Conservation (phyloP, 148 eudicot species). For the Hydrangea macrophylla region DNA sequence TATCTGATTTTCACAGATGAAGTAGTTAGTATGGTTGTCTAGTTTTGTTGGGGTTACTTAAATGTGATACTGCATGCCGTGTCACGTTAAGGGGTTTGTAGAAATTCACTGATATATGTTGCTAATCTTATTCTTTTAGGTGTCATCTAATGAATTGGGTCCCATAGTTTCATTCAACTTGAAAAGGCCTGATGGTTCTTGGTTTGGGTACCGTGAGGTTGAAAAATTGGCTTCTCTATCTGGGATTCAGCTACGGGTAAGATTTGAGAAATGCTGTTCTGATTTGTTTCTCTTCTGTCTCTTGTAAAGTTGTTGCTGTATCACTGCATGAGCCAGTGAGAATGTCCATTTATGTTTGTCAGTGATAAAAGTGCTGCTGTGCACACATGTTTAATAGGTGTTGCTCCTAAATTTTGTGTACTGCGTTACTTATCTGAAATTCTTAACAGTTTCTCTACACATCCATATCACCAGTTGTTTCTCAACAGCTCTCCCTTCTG, state of each 20-base stretch:
- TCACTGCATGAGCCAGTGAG: background rate
- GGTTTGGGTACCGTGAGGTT: constrained; percentile 94
- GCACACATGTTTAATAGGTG: background rate
- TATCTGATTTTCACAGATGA: background rate
- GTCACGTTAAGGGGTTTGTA: background rate
- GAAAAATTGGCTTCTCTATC: constrained; percentile 92
- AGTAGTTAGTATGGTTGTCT: background rate
- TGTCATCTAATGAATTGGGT: constrained; percentile 41
- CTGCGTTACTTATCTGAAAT: background rate
- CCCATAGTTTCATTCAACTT: constrained; percentile 80
- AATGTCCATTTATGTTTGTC: background rate
- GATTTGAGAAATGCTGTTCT: constrained; percentile 13
- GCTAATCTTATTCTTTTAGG: constrained; percentile 26
- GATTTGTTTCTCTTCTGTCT: background rate
- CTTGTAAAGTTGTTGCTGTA: background rate
- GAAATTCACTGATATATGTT: constrained; percentile 2
- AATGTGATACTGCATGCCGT: background rate
- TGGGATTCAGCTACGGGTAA: constrained; percentile 94
- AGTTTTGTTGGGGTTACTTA: background rate
- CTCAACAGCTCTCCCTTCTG: background rate
- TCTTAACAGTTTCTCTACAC: background rate
- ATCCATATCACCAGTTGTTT: background rate
- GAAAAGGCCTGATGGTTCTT: constrained; percentile 82
- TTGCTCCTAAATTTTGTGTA: background rate
- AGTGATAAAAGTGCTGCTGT: background rate